A percentile compares a stretch with the other conserved stretches of the same genome.
These are phyloP conservation scores for Arthrinium phaeospermum DNA, from an alignment of 2,329 filamentous ascomycete species.

Conservation along the genomic window DNA sequence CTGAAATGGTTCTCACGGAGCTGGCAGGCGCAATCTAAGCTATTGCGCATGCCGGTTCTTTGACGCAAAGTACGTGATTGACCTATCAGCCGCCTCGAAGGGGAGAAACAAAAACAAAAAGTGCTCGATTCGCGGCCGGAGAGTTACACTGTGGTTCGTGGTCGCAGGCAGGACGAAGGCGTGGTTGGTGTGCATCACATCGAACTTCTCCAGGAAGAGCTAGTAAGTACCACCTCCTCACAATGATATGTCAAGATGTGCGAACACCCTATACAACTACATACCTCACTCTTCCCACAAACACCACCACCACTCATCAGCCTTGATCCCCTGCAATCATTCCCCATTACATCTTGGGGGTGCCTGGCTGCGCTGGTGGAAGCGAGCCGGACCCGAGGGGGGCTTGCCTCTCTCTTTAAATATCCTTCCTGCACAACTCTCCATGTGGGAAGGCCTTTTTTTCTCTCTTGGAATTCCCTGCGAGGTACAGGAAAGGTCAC, in stretches of 20 bases:
- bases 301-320: background rate
- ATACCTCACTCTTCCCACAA: background rate
- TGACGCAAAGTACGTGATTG: conserved; percentile 13
- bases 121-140: background rate
- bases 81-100: background rate
- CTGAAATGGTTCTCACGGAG: background rate
- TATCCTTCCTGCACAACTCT: background rate
- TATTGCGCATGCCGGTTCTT: conserved; percentile 1
- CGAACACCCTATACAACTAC: background rate
- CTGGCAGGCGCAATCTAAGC: conserved; percentile 8
- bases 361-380: background rate
- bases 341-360: background rate
- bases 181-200: conserved; percentile 14
- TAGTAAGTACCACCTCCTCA: background rate
- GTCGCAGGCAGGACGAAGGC: conserved; percentile 4
- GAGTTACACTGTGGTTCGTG: conserved; percentile 15
- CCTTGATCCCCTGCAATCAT: background rate
- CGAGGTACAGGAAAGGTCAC: background rate
- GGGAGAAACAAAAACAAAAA: background rate
- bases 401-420: conserved; percentile 3
- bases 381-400: conserved; percentile 9
- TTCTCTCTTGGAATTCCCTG: background rate
- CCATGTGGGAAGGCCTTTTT: background rate
- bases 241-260: background rate
- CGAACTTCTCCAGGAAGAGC: background rate